Base-by-base conservation (phyloP, 164 flowering plant genomes). In the Dillenia suffruticosa region DNA sequence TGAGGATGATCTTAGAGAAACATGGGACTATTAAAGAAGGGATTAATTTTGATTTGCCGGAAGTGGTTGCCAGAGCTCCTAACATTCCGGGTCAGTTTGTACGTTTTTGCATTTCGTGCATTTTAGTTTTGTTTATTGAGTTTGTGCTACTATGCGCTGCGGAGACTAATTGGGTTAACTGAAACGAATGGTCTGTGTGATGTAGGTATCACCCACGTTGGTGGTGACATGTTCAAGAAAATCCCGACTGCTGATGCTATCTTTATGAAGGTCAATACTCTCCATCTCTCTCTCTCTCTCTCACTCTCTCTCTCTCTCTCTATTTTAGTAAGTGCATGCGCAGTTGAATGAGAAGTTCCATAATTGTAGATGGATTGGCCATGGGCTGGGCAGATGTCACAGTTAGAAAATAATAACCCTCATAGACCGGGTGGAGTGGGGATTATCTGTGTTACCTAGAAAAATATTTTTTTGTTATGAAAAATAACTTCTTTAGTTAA, bases 11-110 rank as follows among this genome's bases (percentile, higher is more conserved):
- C 46, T 10, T 87, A 54, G 58, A 56, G 44, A 81, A 76, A 51
- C 58, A 67, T 49, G 70, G 78, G 1, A 24, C 44, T 8, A 65
- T 87, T 0, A 54, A 17, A 16, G 79, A 85, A 62, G 96, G 86
- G 61, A 72, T 89, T 57, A 89, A 89, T 66, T 89, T 87, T 57
- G 96, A 89, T 54, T 66, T 89, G 64, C 92, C 92, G 2, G 88
- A 87, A 58, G 92, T 89, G 3, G 90, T 89, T 11, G 86, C 83
- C 1, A 70, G 68, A 56, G 92, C 92, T 13, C 96, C 89, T 0
- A 0, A 8, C 0, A 72, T 81, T 44, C 76, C 82, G 1, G 84
- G 96, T 88, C n/a, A 69, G 75, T 43, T 22, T 14, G 40, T 4
- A 32, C 7, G 40, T 32, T 15, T 1, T 13, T 15, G 3, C 3